Evolutionary conservation across 1,284 basidiomycete species (phyloP).

Genomic region (Naganishia sp.): DNA sequence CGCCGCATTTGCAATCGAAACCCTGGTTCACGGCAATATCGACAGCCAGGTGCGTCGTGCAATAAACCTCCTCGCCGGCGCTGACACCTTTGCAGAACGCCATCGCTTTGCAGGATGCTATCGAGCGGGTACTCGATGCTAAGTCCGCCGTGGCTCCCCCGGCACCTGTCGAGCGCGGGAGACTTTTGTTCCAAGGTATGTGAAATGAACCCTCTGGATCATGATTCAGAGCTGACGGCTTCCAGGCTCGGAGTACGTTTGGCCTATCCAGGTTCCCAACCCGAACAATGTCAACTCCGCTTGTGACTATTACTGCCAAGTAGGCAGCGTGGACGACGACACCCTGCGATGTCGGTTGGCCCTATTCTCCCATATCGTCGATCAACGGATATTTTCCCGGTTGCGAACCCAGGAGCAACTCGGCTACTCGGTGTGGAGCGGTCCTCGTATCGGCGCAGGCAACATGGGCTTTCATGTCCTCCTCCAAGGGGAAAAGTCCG

Average conservation of each 20-base stretch:
- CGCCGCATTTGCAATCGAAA: slow-evolving; percentile 70
- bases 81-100: slow-evolving; percentile 63
- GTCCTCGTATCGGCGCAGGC: slow-evolving; percentile 62
- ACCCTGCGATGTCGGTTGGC: slow-evolving; percentile 48
- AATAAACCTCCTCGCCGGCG: not conserved
- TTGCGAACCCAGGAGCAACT: slow-evolving; percentile 95
- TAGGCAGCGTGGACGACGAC: slow-evolving; percentile 60
- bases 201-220: not conserved
- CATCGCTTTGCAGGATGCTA: slow-evolving; percentile 67
- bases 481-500: slow-evolving; percentile 84
- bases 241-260: slow-evolving; percentile 70
- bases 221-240: not conserved
- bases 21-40: slow-evolving; percentile 86
- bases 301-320: slow-evolving; percentile 74
- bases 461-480: slow-evolving; percentile 78
- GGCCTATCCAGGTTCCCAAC: slow-evolving; percentile 76
- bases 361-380: slow-evolving; percentile 68
- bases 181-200: slow-evolving; percentile 69
- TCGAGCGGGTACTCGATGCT: slow-evolving; percentile 68
- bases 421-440: slow-evolving; percentile 77
- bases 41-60: slow-evolving; percentile 65
- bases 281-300: slow-evolving; percentile 83
- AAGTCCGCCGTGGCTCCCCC: slow-evolving; percentile 62
- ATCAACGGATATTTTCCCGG: slow-evolving; percentile 86
- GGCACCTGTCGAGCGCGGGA: slow-evolving; percentile 61